Conservation (phyloP, 768 basidiomycete genomes). For the Russula earlei region DNA sequence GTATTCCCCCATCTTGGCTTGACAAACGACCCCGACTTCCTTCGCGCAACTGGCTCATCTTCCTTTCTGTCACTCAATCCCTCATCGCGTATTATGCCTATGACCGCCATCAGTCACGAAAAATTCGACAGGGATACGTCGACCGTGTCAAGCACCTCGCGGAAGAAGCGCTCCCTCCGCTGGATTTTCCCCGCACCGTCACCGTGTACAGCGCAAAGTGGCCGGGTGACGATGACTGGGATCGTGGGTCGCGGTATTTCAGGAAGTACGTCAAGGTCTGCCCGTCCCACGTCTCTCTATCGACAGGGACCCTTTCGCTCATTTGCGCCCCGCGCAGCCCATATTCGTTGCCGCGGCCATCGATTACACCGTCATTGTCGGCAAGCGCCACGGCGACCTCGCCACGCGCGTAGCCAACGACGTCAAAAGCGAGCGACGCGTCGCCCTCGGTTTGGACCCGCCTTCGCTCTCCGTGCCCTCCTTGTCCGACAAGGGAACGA, state of each 20-base stretch:
- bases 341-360: constrained; percentile 88
- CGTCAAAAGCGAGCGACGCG: constrained; percentile 59
- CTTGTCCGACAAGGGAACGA: constrained; percentile 45
- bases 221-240: constrained; percentile 91
- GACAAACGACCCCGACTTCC: constrained; percentile 80
- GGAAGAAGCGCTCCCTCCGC: constrained; percentile 51
- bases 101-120: constrained; percentile 75
- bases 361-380: constrained; percentile 79
- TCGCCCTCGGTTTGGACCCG: constrained; percentile 53
- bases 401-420: constrained; percentile 66
- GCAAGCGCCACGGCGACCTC: constrained; percentile 80
- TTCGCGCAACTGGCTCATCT: constrained; percentile 91
- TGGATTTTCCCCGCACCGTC: constrained; percentile 68
- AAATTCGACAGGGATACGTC: constrained; percentile 68
- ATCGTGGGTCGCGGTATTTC: constrained; percentile 79
- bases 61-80: constrained; percentile 67
- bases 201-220: constrained; percentile 84
- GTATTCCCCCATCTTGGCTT: constrained; percentile 64
- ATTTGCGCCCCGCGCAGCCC: constrained; percentile 44
- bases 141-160: constrained; percentile 73
- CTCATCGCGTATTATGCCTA: constrained; percentile 69
- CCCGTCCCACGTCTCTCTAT: constrained; percentile 6
- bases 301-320: constrained; percentile 4
- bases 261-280: constrained; percentile 94
- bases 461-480: constrained; percentile 34